Evolutionary conservation across 2,329 filamentous ascomycete species (phyloP), one percentile per base, ranked within the genome.

Genomic region (Ambrosiella beaveri): DNA sequence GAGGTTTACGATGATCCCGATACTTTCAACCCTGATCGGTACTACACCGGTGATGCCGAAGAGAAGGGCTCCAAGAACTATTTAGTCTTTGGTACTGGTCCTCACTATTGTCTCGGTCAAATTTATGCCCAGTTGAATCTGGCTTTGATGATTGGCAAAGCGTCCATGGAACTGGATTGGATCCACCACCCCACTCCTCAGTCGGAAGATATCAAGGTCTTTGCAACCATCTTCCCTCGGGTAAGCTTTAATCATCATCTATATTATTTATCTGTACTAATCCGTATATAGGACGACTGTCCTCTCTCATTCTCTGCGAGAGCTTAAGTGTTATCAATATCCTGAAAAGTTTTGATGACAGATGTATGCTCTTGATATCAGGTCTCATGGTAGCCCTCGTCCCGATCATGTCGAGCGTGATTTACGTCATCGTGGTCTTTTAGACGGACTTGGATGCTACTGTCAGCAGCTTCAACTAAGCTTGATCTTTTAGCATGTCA

Each of bases 141-240:
- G 65, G 91, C 87, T 67, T 80, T 88, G 52, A 86, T 95, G 78
- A 79, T 95, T 66, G 90, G 89, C 68, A 95, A 93, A 78, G 90
- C 89, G 7, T 86, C 87, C 63, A 77, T 95, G 69, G 76, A 83
- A 67, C 76, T 97, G 64, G 82, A 97, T 71, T 97, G 91, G 91
- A 79, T 83, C 69, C 93, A 98, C 71, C 82, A 88, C 68, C 73
- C 88, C 15, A 97, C 93, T 9, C 81, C 86, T 0, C 67, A 76
- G 60, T 95, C 88, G 0, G 93, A 98, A 73, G 84, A 95, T 71
- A 97, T 98, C 71, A 91, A 95, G 75, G 91, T 97, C 64, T 98
- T 97, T 73, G 93, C 93, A 45, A 96, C 89, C 36, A 95, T 98
- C 65, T 98, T 98, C 78, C 93, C 93, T 59, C 85, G 86, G 85